These are phyloP conservation scores for Tylopilus balloui DNA, from an alignment of 768 basidiomycete species.

Conservation along the genomic window DNA sequence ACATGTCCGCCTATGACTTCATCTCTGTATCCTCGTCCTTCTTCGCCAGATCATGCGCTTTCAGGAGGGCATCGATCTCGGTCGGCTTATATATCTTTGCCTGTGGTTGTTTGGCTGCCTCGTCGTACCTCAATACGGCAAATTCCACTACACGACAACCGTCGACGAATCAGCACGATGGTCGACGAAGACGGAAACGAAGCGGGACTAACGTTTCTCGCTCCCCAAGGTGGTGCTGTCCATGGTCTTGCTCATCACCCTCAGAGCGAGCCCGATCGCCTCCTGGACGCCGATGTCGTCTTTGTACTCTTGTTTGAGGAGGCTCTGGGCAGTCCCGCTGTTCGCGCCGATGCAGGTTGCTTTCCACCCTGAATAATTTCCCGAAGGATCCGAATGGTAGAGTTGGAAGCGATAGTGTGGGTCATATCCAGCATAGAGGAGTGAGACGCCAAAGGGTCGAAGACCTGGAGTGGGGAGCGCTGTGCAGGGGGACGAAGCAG, in stretches of 20 bases:
- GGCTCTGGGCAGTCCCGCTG: slow-evolving; percentile 90
- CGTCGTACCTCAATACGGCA: slow-evolving; percentile 86
- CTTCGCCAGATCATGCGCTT: slow-evolving; percentile 78
- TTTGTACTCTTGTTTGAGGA: slow-evolving; percentile 98
- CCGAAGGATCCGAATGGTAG: slow-evolving; percentile 97
- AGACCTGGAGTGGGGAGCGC: slow-evolving; percentile 49
- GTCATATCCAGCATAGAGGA: slow-evolving; percentile 96
- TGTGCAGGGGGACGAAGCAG: background rate
- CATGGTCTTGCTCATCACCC: slow-evolving; percentile 99
- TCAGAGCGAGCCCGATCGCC: slow-evolving; percentile 85
- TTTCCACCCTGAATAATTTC: slow-evolving; percentile 98
- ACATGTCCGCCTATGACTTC: slow-evolving; percentile 41
- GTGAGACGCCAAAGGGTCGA: slow-evolving; percentile 95
- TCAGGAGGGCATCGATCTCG: slow-evolving; percentile 82
- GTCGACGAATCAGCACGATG: background rate
- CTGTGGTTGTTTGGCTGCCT: slow-evolving; percentile 67
- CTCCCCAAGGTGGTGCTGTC: slow-evolving; percentile 95
- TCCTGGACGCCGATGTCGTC: slow-evolving; percentile 90
- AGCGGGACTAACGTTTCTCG: slow-evolving; percentile 75
- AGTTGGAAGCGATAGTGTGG: slow-evolving; percentile 95
- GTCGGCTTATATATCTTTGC: slow-evolving; percentile 89
- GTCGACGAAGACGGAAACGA: slow-evolving; percentile 22
- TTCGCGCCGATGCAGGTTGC: slow-evolving; percentile 99
- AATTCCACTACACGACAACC: slow-evolving; percentile 72
- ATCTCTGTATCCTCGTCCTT: slow-evolving; percentile 82